phyloP scores from a whole-genome alignment of 2,329 filamentous ascomycete species.

The Fusarium praegraminearum region DNA sequence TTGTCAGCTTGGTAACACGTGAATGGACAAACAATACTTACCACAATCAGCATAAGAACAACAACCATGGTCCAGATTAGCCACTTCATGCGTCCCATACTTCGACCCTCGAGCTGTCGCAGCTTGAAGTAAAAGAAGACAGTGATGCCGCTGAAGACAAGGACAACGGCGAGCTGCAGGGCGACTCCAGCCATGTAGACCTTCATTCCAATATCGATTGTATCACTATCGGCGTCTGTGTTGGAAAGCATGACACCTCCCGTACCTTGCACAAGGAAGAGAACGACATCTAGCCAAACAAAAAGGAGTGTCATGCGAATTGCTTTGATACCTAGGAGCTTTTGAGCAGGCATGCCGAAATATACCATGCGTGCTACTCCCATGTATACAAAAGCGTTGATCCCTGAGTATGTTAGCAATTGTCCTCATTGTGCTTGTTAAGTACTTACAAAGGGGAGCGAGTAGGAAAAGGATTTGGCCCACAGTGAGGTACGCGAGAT shows the following conservation, averaged over 20 bases:
- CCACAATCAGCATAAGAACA: slow-evolving; percentile 53
- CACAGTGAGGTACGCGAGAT: slow-evolving; percentile 47
- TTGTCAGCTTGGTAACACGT: slow-evolving; percentile 13
- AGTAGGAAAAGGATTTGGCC: slow-evolving; percentile 56
- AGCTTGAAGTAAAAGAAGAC: slow-evolving; percentile 52
- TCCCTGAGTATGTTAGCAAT: slow-evolving; percentile 48
- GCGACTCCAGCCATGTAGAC: slow-evolving; percentile 57
- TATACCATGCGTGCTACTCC: slow-evolving; percentile 56
- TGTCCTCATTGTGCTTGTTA: rapidly evolving
- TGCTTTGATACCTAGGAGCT: slow-evolving; percentile 52
- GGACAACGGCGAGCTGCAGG: slow-evolving; percentile 54
- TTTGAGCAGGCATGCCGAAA: slow-evolving; percentile 54
- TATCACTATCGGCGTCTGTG: slow-evolving; percentile 35
- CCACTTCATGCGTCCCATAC: slow-evolving; percentile 49
- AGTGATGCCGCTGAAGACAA: slow-evolving; percentile 54
- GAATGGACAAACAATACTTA: slow-evolving; percentile 39
- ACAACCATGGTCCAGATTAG: slow-evolving; percentile 52
- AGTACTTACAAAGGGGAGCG: slow-evolving; percentile 55
- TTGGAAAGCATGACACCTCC: slow-evolving; percentile 55
- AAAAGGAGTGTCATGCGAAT: slow-evolving; percentile 59
- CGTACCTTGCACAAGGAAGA: slow-evolving; percentile 59
- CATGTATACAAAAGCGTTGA: slow-evolving; percentile 61
- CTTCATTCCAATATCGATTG: slow-evolving; percentile 52
- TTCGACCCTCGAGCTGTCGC: slow-evolving; percentile 36
- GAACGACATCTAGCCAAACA: slow-evolving; percentile 61